These are phyloP conservation scores for Grigorovia yakushimaensis DNA, from an alignment of 805 yeast genomes.

Conservation along the genomic window DNA sequence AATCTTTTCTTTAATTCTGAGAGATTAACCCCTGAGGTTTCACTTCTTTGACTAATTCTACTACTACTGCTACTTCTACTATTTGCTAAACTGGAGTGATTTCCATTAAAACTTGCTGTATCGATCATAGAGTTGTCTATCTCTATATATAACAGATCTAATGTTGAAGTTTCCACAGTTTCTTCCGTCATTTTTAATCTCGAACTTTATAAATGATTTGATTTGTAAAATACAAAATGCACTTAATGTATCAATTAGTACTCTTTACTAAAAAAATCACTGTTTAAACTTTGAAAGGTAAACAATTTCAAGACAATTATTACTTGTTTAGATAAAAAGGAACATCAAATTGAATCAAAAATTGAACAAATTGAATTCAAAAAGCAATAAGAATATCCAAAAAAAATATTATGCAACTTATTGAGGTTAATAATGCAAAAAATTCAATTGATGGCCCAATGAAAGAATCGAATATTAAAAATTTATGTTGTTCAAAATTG, in stretches of 20 bases:
- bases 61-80: not conserved
- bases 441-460: not conserved
- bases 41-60: not conserved
- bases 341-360: not conserved
- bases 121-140: constrained; percentile 3
- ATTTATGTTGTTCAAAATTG: not conserved
- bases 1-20: not conserved
- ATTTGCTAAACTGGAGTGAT: not conserved
- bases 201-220: not conserved
- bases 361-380: not conserved
- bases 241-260: not conserved
- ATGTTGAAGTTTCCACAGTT: constrained; percentile 12
- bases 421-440: not conserved
- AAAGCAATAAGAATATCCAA: not conserved
- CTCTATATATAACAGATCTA: constrained; percentile 17
- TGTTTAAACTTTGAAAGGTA: too few species aligned
- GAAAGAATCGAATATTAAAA: not conserved
- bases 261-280: not conserved
- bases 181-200: constrained; percentile 1
- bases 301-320: not conserved
- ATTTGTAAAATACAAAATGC: not conserved
- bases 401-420: not conserved
- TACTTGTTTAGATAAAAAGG: not conserved
- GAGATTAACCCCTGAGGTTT: not conserved
- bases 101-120: not conserved